Base-by-base conservation (phyloP, 805 yeast genomes). In the Scheffersomyces ergatensis region DNA sequence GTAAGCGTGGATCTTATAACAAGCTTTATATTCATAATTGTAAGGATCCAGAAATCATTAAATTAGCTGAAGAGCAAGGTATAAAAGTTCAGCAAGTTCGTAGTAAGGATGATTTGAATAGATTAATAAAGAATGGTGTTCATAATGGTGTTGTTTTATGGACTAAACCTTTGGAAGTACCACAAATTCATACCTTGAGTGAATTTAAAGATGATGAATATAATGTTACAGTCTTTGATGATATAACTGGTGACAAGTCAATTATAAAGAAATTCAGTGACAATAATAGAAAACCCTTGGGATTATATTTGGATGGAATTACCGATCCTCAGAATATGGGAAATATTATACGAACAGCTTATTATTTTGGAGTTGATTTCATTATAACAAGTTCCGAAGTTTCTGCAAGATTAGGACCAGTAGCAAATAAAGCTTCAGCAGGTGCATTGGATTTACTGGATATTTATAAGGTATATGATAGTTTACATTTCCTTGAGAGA, bases 261-360 rank as follows among this genome's bases (percentile, higher is more conserved):
- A 45, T 46, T 13, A 18, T 40, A 2, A 56, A 63, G 7, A 60
- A 49, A 6, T 36, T 36, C 15, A 5, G 17, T 14, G 17, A 29
- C 6, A 20, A 18, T 13, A n/a, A 30, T 9, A 33, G 43, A 14
- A 36, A 39, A 16, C 95, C 96, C 2, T 51, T 89, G 14, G 96
- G 89, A 0, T 49, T 89, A 3, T 88, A 74, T 51, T 62, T 89
- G 19, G 96, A 89, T 59, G 88, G 85, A 43, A 72, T 89, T 33
- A 78, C 86, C 12, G 96, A 89, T 58, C 92, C 96, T 0, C 95
- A 87, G 57, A 89, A 89, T 57, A 69, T 87, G 50, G 97, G 97
- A 6, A 93, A 92, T 18, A 78, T 89, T 33, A 62, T 86, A 21
- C 68, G 97, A 55, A 77, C 89, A 2, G 92, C 95, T 0, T 84